Evolutionary conservation across 495 filamentous ascomycete genomes (phyloP).

Genomic region (Aspergillus asperescens): DNA sequence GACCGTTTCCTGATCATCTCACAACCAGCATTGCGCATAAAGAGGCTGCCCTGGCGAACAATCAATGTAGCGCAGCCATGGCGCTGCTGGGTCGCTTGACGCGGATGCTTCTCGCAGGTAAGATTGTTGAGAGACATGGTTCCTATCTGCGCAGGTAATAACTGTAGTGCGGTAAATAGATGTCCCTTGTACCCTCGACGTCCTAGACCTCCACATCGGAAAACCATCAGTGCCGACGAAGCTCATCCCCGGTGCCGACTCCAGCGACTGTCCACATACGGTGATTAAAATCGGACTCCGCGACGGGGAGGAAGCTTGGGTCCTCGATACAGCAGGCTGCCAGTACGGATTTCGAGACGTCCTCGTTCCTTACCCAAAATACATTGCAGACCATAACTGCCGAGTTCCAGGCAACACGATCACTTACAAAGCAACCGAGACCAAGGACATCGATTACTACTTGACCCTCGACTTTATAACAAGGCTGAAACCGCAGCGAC

Average conservation of each 20-base stretch:
- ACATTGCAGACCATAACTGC: not conserved
- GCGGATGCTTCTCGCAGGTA: not conserved
- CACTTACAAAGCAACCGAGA: not conserved
- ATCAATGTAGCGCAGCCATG: not conserved
- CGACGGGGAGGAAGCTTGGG: not conserved
- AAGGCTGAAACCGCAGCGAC: not conserved
- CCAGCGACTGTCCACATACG: not conserved
- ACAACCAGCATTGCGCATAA: not conserved
- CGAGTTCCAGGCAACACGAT: not conserved
- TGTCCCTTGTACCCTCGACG: not conserved
- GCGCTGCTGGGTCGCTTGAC: not conserved
- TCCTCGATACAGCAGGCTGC: not conserved
- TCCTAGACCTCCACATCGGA: not conserved
- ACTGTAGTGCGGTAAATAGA: too few relatives aligned
- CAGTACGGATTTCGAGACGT: not conserved
- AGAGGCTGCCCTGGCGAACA: not conserved
- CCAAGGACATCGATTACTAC: not conserved
- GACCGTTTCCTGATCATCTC: not conserved
- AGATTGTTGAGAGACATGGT: too few relatives aligned
- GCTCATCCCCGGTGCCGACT: not conserved
- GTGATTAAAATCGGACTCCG: not conserved
- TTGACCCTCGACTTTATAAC: not conserved
- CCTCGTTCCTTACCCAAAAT: not conserved
- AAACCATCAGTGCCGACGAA: not conserved
- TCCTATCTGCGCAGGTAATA: too few relatives aligned